Base-by-base conservation (phyloP, 768 basidiomycete genomes). In the Suillus cothurnatus region DNA sequence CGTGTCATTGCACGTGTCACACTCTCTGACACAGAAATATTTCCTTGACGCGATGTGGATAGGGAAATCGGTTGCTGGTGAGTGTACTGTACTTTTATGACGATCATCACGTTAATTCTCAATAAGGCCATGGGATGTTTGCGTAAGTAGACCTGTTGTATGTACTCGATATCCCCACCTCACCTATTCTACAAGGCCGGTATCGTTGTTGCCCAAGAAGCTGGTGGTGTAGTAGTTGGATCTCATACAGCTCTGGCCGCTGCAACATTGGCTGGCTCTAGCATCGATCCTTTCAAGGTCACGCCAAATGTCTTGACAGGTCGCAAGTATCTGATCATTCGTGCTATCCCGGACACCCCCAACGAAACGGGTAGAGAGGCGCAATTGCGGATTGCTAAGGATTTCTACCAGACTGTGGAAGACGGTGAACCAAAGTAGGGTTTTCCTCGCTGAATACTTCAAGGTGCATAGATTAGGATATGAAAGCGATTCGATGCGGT, bases 171-270 rank as follows among this genome's bases (percentile, higher is more conserved):
- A 4, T 61, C 3, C 63, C 41, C 68, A 55, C 62, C 21, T 11
- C 17, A 56, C 2, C 19, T 26, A 6, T 28, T n/a, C 15, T 41
- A n/a, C 12, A 70, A 87, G 81, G 95, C 97, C 3, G 97, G 95
- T 0, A 88, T 93, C 15, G 89, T 97, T 69, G 95, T 99, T 66
- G 91, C 93, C 0, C 85, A 93, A 66, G 97, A 97, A 74, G 92
- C 96, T 0, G 97, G 97, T 6, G 86, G 90, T 17, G 79, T 89
- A 14, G 87, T 93, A 36, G 89, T 91, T 21, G 94, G 93, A 39
- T 88, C 88, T 58, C 83, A 89, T 60, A 78, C 75, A 26, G 76
- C 76, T 11, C 81, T 87, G 67, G 74, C 78, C 3, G 68, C 77
- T 14, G 78, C 83, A 0, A 75, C 59, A 50, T 34, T 38, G 19